Evolutionary conservation across 2,329 filamentous ascomycete species (phyloP).

Genomic region (Fusarium redolens): DNA sequence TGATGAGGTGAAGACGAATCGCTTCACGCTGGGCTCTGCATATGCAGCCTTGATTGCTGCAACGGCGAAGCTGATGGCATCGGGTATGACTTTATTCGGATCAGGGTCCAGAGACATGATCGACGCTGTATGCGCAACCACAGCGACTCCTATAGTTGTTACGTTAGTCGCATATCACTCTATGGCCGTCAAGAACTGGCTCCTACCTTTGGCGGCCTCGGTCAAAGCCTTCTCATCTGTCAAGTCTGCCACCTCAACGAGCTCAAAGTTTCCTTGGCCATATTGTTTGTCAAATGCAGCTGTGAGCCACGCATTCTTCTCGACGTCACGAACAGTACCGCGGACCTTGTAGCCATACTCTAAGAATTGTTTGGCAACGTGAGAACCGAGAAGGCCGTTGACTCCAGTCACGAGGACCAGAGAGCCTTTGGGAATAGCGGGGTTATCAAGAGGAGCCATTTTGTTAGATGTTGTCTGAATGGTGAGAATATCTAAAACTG

Average conservation of each 20-base stretch:
- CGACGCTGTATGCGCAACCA: conserved; percentile 54
- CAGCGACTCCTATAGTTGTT: conserved; percentile 32
- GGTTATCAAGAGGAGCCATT: conserved; percentile 34
- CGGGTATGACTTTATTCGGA: conserved; percentile 54
- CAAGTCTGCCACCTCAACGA: conserved; percentile 52
- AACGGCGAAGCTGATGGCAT: conserved; percentile 43
- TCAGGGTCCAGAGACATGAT: conserved; percentile 50
- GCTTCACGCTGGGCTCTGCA: conserved; percentile 49
- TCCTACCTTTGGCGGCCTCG: conserved; percentile 44
- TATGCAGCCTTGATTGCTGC: conserved; percentile 51
- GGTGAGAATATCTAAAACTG: not conserved
- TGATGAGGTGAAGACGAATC: conserved; percentile 50
- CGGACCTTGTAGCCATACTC: conserved; percentile 56
- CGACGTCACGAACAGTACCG: conserved; percentile 53
- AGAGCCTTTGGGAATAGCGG: conserved; percentile 43
- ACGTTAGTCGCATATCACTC: accelerated
- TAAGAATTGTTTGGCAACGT: conserved; percentile 55
- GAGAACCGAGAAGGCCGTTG: conserved; percentile 56
- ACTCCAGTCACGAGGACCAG: conserved; percentile 55
- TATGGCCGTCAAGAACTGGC: accelerated
- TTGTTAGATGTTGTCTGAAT: not conserved
- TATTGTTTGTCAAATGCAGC: conserved; percentile 48
- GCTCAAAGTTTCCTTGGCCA: conserved; percentile 49
- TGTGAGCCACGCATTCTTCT: conserved; percentile 49
- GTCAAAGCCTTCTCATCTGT: conserved; percentile 38